These are phyloP conservation scores for Linnemannia zychae DNA, from an alignment of 192 early-diverging fungal species.

Conservation along the genomic window DNA sequence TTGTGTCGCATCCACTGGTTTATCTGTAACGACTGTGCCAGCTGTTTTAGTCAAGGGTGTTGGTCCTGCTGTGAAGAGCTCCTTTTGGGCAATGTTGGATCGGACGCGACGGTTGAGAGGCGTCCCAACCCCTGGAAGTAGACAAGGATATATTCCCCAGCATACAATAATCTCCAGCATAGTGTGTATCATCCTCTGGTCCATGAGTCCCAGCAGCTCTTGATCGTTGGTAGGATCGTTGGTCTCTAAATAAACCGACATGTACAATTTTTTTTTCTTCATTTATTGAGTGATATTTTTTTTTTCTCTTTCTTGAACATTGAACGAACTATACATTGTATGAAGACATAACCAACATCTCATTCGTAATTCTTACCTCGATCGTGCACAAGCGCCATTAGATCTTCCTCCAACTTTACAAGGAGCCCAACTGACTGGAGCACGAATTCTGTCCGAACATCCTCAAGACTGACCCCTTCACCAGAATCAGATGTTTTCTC, in stretches of 20 bases:
- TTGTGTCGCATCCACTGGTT: not conserved
- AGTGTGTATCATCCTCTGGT: slow-evolving; percentile 72
- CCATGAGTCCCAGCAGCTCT: slow-evolving; percentile 68
- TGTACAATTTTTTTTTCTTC: not conserved
- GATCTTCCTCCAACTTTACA: slow-evolving; percentile 12
- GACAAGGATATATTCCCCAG: slow-evolving; percentile 77
- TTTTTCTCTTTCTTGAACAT: not conserved
- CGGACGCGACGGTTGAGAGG: slow-evolving; percentile 71
- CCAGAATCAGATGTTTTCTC: not conserved
- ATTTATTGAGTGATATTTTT: not conserved
- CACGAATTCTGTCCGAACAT: slow-evolving; percentile 39
- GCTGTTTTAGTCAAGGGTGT: not conserved
- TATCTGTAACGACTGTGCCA: not conserved
- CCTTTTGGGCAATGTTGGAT: slow-evolving; percentile 65
- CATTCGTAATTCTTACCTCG: slow-evolving; percentile 22
- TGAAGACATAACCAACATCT: not conserved
- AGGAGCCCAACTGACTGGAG: slow-evolving; percentile 28
- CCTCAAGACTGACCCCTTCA: not conserved
- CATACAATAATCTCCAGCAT: slow-evolving; percentile 75
- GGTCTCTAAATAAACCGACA: slow-evolving; percentile 14
- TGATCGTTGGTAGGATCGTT: slow-evolving; percentile 44
- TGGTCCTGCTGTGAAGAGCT: slow-evolving; percentile 25
- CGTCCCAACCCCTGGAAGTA: slow-evolving; percentile 77
- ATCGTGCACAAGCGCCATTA: slow-evolving; percentile 23
- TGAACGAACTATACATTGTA: not conserved